Evolutionary conservation across 768 basidiomycete species (phyloP).

Genomic region (Collybia nuda): DNA sequence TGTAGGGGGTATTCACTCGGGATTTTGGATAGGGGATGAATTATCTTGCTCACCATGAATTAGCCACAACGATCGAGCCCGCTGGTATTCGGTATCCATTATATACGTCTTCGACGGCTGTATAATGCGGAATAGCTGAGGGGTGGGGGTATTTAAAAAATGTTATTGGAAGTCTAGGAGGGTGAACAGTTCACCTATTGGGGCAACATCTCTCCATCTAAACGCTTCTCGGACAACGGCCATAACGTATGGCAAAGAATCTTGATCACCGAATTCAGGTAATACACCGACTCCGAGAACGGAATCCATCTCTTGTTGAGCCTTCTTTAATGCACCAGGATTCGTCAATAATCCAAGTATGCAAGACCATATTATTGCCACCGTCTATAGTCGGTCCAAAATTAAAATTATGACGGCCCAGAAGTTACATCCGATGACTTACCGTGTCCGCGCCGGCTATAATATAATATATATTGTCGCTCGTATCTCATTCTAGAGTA

Average conservation of each 20-base stretch:
- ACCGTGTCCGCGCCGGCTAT: constrained; percentile 30
- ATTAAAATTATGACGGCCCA: constrained; percentile 20
- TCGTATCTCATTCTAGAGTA: neutral
- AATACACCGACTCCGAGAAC: constrained; percentile 23
- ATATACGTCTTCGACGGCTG: constrained; percentile 30
- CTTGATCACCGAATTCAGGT: constrained; percentile 26
- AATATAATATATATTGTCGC: neutral
- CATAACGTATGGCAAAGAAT: constrained; percentile 26
- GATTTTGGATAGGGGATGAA: too few relatives aligned
- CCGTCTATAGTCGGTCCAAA: constrained; percentile 14
- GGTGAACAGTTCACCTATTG: constrained; percentile 17
- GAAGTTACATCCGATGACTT: constrained; percentile 9
- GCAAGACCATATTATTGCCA: constrained; percentile 9
- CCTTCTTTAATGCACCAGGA: constrained; percentile 22
- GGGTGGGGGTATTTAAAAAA: neutral
- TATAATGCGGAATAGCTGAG: constrained; percentile 28
- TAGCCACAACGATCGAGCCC: constrained; percentile 24
- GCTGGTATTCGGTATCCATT: constrained; percentile 35
- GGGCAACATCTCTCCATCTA: constrained; percentile 20
- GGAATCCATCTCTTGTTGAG: constrained; percentile 26
- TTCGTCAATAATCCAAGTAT: constrained; percentile 23
- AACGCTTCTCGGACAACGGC: constrained; percentile 30
- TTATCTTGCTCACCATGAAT: constrained; percentile 23
- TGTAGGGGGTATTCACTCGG: neutral
- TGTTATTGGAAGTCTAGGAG: neutral